Conservation (phyloP, 2,329 filamentous ascomycete species). For the Pseudodiploospora longispora region DNA sequence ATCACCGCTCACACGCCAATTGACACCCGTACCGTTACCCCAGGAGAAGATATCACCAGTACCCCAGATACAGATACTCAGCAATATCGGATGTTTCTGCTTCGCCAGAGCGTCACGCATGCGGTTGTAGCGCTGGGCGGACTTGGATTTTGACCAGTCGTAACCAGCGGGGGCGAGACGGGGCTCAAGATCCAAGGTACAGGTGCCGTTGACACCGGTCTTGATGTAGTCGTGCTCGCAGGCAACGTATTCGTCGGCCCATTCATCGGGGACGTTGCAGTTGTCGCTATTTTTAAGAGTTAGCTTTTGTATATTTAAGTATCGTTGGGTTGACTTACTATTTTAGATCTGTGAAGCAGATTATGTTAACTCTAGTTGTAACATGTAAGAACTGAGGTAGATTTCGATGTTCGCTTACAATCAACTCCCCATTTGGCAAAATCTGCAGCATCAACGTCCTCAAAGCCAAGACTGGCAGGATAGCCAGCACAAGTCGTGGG, state of each 20-base stretch:
- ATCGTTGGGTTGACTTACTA: slow-evolving; percentile 2
- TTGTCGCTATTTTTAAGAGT: slow-evolving; percentile 36
- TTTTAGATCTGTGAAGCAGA: slow-evolving; percentile 7
- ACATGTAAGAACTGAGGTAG: background rate
- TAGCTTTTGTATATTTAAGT: background rate
- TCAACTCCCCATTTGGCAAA: slow-evolving; percentile 53
- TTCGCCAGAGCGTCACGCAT: slow-evolving; percentile 45
- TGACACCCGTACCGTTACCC: slow-evolving; percentile 40
- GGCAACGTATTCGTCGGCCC: slow-evolving; percentile 26
- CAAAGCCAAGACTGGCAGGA: slow-evolving; percentile 46
- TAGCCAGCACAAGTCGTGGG: slow-evolving; percentile 15
- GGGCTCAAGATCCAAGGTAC: slow-evolving; percentile 1
- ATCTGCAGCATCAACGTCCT: slow-evolving; percentile 48
- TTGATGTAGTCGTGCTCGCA: slow-evolving; percentile 14
- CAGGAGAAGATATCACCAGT: slow-evolving; percentile 39
- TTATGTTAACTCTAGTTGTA: background rate
- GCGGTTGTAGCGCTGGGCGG: slow-evolving; percentile 32
- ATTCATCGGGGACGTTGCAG: slow-evolving; percentile 34
- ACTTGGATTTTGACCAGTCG: slow-evolving; percentile 18
- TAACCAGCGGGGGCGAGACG: slow-evolving; percentile 12
- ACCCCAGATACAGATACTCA: slow-evolving; percentile 47
- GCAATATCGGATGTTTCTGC: slow-evolving; percentile 38
- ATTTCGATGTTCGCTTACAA: slow-evolving; percentile 25
- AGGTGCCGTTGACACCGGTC: slow-evolving; percentile 8
- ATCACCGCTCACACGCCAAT: slow-evolving; percentile 37